Conservation (phyloP, 1,139 yeast genomes). For the Saccharomycopsis hybrid region DNA sequence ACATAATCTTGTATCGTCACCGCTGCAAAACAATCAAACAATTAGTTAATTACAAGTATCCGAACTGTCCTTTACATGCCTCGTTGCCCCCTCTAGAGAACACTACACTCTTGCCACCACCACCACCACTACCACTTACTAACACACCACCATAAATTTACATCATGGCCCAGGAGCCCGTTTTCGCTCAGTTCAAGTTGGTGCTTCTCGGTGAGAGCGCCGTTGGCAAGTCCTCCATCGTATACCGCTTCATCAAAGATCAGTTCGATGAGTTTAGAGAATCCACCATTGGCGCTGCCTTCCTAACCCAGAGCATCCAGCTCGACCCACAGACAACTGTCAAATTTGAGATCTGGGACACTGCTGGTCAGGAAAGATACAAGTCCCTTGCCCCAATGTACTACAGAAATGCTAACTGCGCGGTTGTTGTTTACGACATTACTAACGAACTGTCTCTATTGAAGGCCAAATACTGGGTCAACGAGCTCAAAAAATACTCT, state of each 20-base stretch:
- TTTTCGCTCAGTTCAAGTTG: conserved; percentile 66
- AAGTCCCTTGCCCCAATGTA: conserved; percentile 82
- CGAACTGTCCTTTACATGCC: too few relatives aligned
- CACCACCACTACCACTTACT: background rate
- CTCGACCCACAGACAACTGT: conserved; percentile 27
- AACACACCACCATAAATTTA: background rate
- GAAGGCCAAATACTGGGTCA: conserved; percentile 94
- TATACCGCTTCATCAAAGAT: conserved; percentile 88
- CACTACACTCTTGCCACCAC: background rate
- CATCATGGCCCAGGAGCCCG: background rate
- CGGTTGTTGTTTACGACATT: conserved; percentile 73
- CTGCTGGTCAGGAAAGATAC: conserved; percentile 84
- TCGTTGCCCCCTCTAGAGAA: too few relatives aligned
- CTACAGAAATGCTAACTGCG: conserved; percentile 80
- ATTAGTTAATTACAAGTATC: too few relatives aligned
- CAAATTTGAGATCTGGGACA: conserved; percentile 83
- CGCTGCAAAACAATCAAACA: too few relatives aligned
- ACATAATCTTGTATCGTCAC: too few relatives aligned
- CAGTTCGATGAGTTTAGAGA: conserved; percentile 92
- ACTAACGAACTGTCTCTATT: conserved; percentile 63
- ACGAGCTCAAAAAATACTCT: conserved; percentile 89
- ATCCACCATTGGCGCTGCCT: conserved; percentile 97
- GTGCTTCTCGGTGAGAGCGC: conserved; percentile 94
- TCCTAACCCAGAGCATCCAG: conserved; percentile 67
- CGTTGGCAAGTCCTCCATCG: conserved; percentile 89